Percentiles rank a stretch among this genome's conserved stretches.
phyloP scores from a whole-genome alignment of 768 basidiomycete genomes.

The Suillus plorans region DNA sequence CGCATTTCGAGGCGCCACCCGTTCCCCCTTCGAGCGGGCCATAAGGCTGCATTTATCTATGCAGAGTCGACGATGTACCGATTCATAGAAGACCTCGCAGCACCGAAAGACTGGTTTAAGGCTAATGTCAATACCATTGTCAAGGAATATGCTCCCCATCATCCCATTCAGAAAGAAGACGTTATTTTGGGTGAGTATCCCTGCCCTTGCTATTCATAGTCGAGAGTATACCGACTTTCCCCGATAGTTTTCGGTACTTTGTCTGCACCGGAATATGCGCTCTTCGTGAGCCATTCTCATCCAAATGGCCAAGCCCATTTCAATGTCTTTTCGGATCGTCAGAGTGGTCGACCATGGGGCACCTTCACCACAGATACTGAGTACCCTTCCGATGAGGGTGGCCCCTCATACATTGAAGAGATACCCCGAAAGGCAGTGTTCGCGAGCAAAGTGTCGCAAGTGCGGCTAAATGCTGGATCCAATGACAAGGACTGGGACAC shows the following conservation, averaged over 20 bases:
- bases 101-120: conserved; percentile 19
- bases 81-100: conserved; percentile 59
- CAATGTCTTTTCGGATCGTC: conserved; percentile 57
- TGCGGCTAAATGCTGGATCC: conserved; percentile 18
- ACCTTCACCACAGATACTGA: conserved; percentile 62
- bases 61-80: conserved; percentile 67
- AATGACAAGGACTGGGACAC: conserved; percentile 44
- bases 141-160: conserved; percentile 18
- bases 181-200: conserved; percentile 43
- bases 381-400: conserved; percentile 37
- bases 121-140: conserved; percentile 4
- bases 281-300: conserved; percentile 75
- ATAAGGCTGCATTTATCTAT: conserved; percentile 62
- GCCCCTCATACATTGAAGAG: conserved; percentile 49
- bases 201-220: neutral
- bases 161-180: conserved; percentile 58
- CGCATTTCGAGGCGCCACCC: conserved; percentile 48
- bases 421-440: conserved; percentile 32
- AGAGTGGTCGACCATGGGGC: conserved; percentile 68
- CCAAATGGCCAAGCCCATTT: conserved; percentile 67
- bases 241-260: conserved; percentile 64
- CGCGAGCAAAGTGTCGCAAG: conserved; percentile 54
- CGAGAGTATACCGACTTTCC: neutral
- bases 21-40: conserved; percentile 59
- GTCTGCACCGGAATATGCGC: conserved; percentile 66